Conservation (phyloP, 768 basidiomycete genomes). For the Chlorophyllum brunneum region DNA sequence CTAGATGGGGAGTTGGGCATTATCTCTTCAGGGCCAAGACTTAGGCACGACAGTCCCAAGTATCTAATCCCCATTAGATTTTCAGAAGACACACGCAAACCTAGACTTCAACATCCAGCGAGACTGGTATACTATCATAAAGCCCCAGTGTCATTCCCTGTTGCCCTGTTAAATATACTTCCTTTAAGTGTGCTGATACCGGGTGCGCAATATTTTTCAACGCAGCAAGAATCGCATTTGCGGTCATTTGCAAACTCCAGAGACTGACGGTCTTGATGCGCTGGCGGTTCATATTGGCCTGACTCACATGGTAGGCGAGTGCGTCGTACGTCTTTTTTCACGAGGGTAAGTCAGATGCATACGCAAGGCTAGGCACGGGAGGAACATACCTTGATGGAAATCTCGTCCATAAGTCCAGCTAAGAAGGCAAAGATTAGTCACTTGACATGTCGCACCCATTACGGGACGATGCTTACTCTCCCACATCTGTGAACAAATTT, state of each 20-base stretch:
- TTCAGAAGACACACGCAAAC: not conserved
- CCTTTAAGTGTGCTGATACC: slow-evolving; percentile 41
- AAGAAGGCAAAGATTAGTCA: slow-evolving; percentile 18
- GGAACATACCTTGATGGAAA: slow-evolving; percentile 69
- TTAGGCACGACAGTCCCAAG: not conserved
- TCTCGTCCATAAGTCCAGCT: slow-evolving; percentile 92
- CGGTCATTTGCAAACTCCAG: slow-evolving; percentile 95
- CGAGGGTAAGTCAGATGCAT: slow-evolving; percentile 7
- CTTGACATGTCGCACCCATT: too few relatives aligned
- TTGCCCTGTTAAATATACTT: slow-evolving; percentile 30
- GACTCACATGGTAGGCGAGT: slow-evolving; percentile 91
- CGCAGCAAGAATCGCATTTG: slow-evolving; percentile 78
- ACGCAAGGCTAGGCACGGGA: not conserved
- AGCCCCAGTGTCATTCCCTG: slow-evolving; percentile 7
- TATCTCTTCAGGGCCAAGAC: slow-evolving; percentile 41
- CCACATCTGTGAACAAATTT: slow-evolving; percentile 62
- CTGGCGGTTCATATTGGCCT: slow-evolving; percentile 79
- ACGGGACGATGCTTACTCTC: slow-evolving; percentile 67
- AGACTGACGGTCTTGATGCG: slow-evolving; percentile 87
- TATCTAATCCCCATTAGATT: not conserved
- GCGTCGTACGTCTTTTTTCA: slow-evolving; percentile 75
- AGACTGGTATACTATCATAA: slow-evolving; percentile 5
- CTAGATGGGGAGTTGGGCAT: slow-evolving; percentile 55
- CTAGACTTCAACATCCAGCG: slow-evolving; percentile 3
- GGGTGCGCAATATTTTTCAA: slow-evolving; percentile 78